Base-by-base conservation (phyloP, 768 basidiomycete genomes). In the Hortiboletus flavorubellus region DNA sequence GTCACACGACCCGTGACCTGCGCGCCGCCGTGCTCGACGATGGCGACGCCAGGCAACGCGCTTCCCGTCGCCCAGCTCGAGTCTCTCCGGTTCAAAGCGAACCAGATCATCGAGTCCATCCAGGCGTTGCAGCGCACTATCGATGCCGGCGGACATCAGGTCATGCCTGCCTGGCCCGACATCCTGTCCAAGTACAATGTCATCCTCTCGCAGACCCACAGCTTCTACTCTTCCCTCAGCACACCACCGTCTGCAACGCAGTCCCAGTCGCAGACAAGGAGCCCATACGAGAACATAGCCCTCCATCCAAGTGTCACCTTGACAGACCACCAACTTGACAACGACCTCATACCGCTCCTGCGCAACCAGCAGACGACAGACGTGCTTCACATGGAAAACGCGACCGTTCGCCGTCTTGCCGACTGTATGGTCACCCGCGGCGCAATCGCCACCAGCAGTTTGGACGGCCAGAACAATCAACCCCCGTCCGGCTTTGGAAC, bases 111-210 rank as follows among this genome's bases (percentile, higher is more conserved):
- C 43, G 90, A 92, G 48, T 88, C 87, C 8, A 86, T 91, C 23
- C 75, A 83, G 53, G 74, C 76, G 0, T 75, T 91, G 9, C 84
- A 85, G 53, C 76, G 80, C 49, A 85, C 81, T 8, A 75, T 91
- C 60, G 85, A 89, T 50, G 76, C 74, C 8, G 80, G 79, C 12
- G 76, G 82, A 37, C 78, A 76, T 42, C 73, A 72, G 37, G 75
- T 66, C n/a, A 90, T 91, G 84, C 84, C 86, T 3, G 72, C 87
- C 8, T 93, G 91, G 91, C 91, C 91, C 3, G 91, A 93, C 64
- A 82, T 93, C 51, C 78, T 93, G 51, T 84, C 86, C 14, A 92
- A 91, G 75, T 93, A 92, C 80, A 91, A 86, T 61, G 79, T 90
- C 59, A 78, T 93, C 29, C 80, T 93, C 52, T 89, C 89, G 0